Evolutionary conservation across 2,329 filamentous ascomycete genomes (phyloP), one percentile per base, ranked within the genome.

Genomic region (Pyrenochaeta sp.): DNA sequence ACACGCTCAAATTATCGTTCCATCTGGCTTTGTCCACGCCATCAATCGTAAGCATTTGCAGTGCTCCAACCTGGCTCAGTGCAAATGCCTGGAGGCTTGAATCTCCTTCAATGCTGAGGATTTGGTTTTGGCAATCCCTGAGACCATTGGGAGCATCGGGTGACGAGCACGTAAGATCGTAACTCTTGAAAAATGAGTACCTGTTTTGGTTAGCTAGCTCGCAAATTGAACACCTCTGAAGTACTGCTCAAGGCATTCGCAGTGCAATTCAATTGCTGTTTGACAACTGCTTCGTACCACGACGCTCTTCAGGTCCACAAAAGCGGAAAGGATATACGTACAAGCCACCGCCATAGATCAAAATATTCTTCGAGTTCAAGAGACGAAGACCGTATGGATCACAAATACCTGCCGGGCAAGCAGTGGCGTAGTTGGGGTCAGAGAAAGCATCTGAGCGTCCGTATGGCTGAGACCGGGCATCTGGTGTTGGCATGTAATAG

Each of bases 401-500:
- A 49, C 69, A 72, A 41, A 56, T 61, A 30, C 62, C 61, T 6
- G 61, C 30, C 1, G 62, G 51, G 44, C 68, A 70, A 15, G 59
- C 48, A 7, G 78, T 77, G 4, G 77, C 77, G 74, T 95, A 97
- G 64, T 87, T 83, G 0, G 92, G 90, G 71, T 95, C 90, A 43
- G 77, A 77, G 69, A 82, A 90, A 10, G 77, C 75, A 29, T 82
- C 60, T 12, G 64, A 63, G 58, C 81, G 77, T 0, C 78, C 79
- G 75, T 90, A 92, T 23, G 88, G 90, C 31, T 72, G 69, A 12
- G 82, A 79, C 7, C 84, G 82, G 1, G 91, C 85, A 62, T 90
- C 85, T 2, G 92, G 92, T 77, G 92, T 92, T 71, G 89, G 85
- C 80, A 96, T 90, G 83, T 88, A 92, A 81, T 87, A 86, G 11